Percentiles rank a stretch among this genome's conserved stretches.
Conservation (phyloP, 306 rosid species). For the Vicia villosa region DNA sequence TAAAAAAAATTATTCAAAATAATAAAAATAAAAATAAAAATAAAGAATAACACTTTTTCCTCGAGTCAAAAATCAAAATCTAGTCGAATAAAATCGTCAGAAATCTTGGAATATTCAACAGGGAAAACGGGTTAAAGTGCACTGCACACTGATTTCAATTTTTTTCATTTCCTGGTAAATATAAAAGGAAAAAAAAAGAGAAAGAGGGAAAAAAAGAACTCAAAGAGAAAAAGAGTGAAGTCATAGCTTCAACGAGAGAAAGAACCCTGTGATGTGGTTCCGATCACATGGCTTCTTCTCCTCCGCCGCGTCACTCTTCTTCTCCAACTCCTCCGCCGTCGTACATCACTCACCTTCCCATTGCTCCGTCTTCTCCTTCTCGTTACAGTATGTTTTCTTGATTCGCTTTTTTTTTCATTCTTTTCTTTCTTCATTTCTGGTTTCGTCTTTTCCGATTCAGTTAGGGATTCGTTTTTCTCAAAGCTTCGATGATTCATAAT, state of each 20-base stretch:
- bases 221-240: not conserved
- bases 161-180: not conserved
- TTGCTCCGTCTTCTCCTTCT: conserved; percentile 30
- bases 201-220: not conserved
- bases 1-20: not conserved
- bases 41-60: not conserved
- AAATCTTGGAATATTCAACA: conserved; percentile 4
- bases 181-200: not conserved
- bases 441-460: conserved; percentile 12
- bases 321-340: conserved; percentile 26
- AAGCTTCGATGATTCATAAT: not conserved
- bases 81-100: not conserved
- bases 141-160: not conserved
- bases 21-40: not conserved
- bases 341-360: conserved; percentile 37
- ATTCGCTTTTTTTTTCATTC: not conserved
- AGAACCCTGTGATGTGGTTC: conserved; percentile 37
- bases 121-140: not conserved
- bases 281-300: conserved; percentile 43
- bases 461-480: conserved; percentile 25
- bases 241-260: conserved; percentile 17
- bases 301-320: not conserved
- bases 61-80: not conserved
- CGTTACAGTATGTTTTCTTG: conserved; percentile 49
- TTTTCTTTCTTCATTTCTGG: not conserved